Evolutionary conservation across 202 grass and related monocot genomes (phyloP).

Genomic region (Setaria italica): DNA sequence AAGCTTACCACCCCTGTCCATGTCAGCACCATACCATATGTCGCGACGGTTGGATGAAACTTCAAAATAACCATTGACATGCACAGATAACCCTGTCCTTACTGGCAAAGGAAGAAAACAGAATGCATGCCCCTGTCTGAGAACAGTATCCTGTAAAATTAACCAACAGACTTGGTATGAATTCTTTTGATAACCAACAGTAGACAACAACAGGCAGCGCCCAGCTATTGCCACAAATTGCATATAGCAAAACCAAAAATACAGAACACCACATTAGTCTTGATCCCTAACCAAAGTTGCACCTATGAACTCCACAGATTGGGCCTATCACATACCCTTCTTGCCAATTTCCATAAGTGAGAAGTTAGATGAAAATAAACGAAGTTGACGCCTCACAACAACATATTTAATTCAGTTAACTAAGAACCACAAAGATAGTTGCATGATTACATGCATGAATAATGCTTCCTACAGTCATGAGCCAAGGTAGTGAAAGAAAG

Average conservation of each 20-base stretch:
- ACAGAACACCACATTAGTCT: conserved; percentile 26
- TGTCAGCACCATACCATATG: conserved; percentile 98
- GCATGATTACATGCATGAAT: conserved; percentile 29
- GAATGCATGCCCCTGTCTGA: conserved; percentile 86
- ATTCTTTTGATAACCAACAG: neutral
- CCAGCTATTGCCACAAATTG: conserved; percentile 31
- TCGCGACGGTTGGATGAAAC: conserved; percentile 94
- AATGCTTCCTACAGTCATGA: neutral
- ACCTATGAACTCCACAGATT: neutral
- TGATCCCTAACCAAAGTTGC: conserved; percentile 16
- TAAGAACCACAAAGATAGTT: conserved; percentile 16
- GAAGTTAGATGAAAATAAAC: conserved; percentile 41
- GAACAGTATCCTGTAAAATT: conserved; percentile 75
- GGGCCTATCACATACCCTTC: neutral
- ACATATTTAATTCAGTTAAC: conserved; percentile 32
- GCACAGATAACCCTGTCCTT: conserved; percentile 82
- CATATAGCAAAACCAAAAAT: conserved; percentile 19
- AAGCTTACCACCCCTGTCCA: conserved; percentile 98
- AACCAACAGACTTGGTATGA: conserved; percentile 8
- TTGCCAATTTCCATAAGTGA: conserved; percentile 15
- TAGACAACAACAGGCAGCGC: conserved; percentile 23
- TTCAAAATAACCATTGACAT: conserved; percentile 99
- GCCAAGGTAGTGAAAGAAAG: conserved; percentile 20
- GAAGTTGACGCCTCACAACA: conserved; percentile 19
- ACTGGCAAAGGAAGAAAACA: conserved; percentile 99